Conservation (phyloP, 192 early-diverging fungal species). For the Diversispora epigaea region DNA sequence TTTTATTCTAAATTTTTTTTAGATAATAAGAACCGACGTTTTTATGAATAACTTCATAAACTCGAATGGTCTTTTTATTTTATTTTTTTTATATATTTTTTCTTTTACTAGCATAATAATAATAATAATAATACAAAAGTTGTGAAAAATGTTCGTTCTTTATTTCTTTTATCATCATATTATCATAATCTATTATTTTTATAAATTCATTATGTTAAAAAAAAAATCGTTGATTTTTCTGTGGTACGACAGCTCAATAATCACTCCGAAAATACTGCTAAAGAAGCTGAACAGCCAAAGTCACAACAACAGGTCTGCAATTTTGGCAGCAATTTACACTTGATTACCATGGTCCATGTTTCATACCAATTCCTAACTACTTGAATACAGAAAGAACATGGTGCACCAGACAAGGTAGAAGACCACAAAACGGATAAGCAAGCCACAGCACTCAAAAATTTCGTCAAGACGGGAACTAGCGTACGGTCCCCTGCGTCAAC, state of each 20-base stretch:
- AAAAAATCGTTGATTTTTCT: not conserved
- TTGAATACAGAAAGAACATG: conserved; percentile 30
- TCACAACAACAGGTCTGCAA: conserved; percentile 27
- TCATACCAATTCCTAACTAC: conserved; percentile 21
- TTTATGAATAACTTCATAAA: conserved; percentile 10
- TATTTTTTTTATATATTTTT: not conserved
- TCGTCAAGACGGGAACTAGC: conserved; percentile 22
- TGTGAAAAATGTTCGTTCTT: not conserved
- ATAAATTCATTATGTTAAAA: not conserved
- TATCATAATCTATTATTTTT: not conserved
- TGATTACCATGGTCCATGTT: conserved; percentile 23
- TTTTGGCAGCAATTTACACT: conserved; percentile 28
- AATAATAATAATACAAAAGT: not conserved
- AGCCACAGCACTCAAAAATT: not conserved
- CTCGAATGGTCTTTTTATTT: not conserved
- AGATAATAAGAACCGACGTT: conserved; percentile 7
- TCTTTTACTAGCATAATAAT: not conserved
- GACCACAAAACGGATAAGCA: conserved; percentile 23
- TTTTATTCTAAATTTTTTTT: too few species aligned
- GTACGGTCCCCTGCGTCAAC: conserved; percentile 2
- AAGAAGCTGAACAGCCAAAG: conserved; percentile 34
- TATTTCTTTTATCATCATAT: not conserved
- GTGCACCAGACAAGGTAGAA: conserved; percentile 29
- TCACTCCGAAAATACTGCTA: conserved; percentile 16
- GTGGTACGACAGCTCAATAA: not conserved